phyloP scores from a whole-genome alignment of 164 flowering plant genomes.

The Annona cherimola region DNA sequence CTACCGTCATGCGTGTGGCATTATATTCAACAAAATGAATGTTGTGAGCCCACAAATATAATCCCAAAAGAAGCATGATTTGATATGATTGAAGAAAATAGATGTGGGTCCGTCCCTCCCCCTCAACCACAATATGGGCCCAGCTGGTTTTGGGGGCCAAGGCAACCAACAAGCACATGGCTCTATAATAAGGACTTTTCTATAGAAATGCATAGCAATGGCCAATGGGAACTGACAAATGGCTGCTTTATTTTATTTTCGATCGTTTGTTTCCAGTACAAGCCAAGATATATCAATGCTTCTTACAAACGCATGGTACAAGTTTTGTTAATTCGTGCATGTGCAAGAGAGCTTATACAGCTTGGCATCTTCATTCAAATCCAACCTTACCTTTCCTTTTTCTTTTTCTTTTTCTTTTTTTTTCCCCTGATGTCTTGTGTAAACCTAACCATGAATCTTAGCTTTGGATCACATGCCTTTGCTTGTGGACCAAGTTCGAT shows the following conservation, averaged over 20 bases:
- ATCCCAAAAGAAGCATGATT: neutral
- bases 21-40: too few relatives aligned
- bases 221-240: slow-evolving; percentile 12
- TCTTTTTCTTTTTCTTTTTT: too few relatives aligned
- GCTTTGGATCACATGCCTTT: too few relatives aligned
- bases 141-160: slow-evolving; percentile 11
- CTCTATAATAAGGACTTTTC: slow-evolving; percentile 16
- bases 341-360: too few relatives aligned
- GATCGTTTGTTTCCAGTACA: neutral
- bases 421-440: too few relatives aligned
- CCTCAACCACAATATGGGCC: slow-evolving; percentile 9
- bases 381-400: too few relatives aligned
- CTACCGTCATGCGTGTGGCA: neutral
- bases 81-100: slow-evolving; percentile 5
- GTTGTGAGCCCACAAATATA: neutral
- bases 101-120: slow-evolving; percentile 16
- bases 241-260: slow-evolving; percentile 5
- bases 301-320: too few relatives aligned
- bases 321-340: too few relatives aligned
- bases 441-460: too few relatives aligned
- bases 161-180: slow-evolving; percentile 33
- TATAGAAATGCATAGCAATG: slow-evolving; percentile 6
- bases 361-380: too few relatives aligned
- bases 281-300: too few relatives aligned
- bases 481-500: too few relatives aligned